Percentiles rank a stretch among this genome's conserved stretches.
Evolutionary conservation across 257 asterid species (phyloP).

Genomic region (Jacaranda mimosifolia): DNA sequence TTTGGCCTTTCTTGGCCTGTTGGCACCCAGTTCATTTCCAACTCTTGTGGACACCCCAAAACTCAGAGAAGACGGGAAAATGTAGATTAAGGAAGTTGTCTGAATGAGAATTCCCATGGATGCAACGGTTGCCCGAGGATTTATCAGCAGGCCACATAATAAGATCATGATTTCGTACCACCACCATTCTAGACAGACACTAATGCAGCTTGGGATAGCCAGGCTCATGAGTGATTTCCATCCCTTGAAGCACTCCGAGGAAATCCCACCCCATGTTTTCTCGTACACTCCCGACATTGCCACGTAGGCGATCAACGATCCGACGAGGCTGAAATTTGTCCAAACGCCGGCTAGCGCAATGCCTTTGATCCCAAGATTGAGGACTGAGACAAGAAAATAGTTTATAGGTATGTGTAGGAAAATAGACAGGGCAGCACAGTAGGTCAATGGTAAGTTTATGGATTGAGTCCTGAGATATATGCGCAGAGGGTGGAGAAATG

Average conservation of each 20-base stretch:
- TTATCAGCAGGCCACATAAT: constrained; percentile 54
- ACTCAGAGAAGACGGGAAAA: constrained; percentile 69
- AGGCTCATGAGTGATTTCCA: constrained; percentile 50
- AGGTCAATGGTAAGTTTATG: constrained; percentile 59
- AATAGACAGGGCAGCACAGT: constrained; percentile 50
- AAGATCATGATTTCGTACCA: constrained; percentile 74
- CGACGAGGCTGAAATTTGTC: constrained; percentile 63
- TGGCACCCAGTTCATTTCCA: constrained; percentile 67
- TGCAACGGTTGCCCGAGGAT: constrained; percentile 64
- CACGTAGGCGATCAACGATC: constrained; percentile 46
- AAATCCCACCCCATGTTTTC: constrained; percentile 53
- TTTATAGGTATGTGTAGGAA: constrained; percentile 57
- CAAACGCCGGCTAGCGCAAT: constrained; percentile 64
- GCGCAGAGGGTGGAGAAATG: constrained; percentile 62
- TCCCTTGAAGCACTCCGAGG: constrained; percentile 44
- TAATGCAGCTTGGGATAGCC: constrained; percentile 65
- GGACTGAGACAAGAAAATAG: constrained; percentile 52
- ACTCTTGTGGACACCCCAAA: constrained; percentile 65
- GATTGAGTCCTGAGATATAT: constrained; percentile 63
- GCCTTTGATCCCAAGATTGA: constrained; percentile 58
- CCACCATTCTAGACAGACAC: constrained; percentile 77
- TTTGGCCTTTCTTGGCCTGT: constrained; percentile 49
- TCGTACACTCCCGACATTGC: constrained; percentile 42
- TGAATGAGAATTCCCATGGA: constrained; percentile 74
- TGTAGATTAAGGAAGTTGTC: constrained; percentile 63